A percentile compares a stretch with the other conserved stretches of the same genome.
Evolutionary conservation across 805 yeast species (phyloP).

Genomic region (Yamadazyma insecticola): DNA sequence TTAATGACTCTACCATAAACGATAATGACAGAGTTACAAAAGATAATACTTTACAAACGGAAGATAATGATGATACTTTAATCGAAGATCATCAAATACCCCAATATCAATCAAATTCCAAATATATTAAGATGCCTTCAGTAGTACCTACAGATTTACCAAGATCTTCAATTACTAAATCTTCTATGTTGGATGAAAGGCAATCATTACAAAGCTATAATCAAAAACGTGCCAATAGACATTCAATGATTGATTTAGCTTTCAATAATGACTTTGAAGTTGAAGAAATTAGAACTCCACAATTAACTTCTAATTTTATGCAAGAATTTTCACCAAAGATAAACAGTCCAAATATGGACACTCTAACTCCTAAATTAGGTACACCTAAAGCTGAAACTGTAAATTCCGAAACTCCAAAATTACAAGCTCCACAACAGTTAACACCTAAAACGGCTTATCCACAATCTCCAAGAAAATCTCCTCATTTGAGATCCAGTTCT

Average conservation of each 20-base stretch:
- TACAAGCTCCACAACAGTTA: conserved; percentile 1
- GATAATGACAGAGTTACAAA: conserved; percentile 5
- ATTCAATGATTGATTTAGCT: conserved; percentile 5
- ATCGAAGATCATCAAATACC: conserved; percentile 12
- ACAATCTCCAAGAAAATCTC: conserved; percentile 14
- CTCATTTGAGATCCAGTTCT: conserved; percentile 19
- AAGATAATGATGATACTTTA: conserved; percentile 22
- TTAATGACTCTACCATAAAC: conserved; percentile 11
- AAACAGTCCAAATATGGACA: background rate
- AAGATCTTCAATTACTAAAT: too few species aligned
- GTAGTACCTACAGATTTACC: conserved; percentile 10
- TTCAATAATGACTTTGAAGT: too few species aligned
- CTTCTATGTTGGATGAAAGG: too few species aligned
- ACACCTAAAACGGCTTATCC: conserved; percentile 9
- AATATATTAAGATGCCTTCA: conserved; percentile 12
- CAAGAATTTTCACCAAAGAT: too few species aligned
- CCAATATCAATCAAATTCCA: conserved; percentile 1
- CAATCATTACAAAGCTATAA: background rate
- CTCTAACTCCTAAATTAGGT: conserved; percentile 5
- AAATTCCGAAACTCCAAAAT: conserved; percentile 4
- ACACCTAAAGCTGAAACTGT: too few species aligned
- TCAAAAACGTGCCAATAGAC: background rate
- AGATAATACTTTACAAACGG: background rate
- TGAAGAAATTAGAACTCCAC: conserved; percentile 4
- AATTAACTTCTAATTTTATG: conserved; percentile 1